Conservation (phyloP, 1,284 basidiomycete species). For the Phellinidium pouzarii region DNA sequence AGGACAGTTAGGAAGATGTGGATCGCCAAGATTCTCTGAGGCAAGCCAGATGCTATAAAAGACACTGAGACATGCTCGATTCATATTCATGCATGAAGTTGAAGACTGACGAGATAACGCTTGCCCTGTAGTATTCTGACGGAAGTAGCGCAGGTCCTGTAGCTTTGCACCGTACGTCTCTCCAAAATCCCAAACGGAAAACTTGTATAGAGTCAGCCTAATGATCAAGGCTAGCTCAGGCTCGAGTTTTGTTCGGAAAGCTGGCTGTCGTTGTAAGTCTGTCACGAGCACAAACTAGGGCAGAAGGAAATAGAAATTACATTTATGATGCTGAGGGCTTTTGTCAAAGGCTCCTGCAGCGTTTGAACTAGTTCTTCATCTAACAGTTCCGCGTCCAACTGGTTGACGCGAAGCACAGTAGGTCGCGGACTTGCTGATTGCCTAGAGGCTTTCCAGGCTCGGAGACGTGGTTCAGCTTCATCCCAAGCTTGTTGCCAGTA, state of each 20-base stretch:
- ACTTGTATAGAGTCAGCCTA: conserved; percentile 75
- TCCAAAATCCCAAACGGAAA: conserved; percentile 76
- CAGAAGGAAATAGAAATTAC: conserved; percentile 38
- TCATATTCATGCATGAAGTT: conserved; percentile 21
- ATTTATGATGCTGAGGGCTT: conserved; percentile 63
- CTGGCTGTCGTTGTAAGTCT: conserved; percentile 35
- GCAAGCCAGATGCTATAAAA: conserved; percentile 50
- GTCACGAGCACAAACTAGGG: background rate
- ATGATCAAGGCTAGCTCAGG: conserved; percentile 79
- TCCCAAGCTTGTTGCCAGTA: conserved; percentile 60
- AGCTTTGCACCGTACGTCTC: conserved; percentile 89
- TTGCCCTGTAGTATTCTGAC: conserved; percentile 24
- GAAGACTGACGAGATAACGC: conserved; percentile 29
- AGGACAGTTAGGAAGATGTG: conserved; percentile 75
- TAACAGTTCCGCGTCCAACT: conserved; percentile 89
- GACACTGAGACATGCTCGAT: conserved; percentile 18
- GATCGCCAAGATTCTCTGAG: conserved; percentile 51
- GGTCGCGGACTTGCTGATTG: conserved; percentile 26
- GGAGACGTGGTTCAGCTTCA: conserved; percentile 46
- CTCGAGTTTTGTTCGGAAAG: conserved; percentile 63
- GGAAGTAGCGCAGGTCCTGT: conserved; percentile 72
- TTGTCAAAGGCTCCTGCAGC: conserved; percentile 77
- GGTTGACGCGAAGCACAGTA: conserved; percentile 75
- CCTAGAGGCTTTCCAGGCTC: conserved; percentile 38
- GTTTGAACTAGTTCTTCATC: conserved; percentile 86